Base-by-base conservation (phyloP, 192 early-diverging fungal species). In the Backusella australiensis region DNA sequence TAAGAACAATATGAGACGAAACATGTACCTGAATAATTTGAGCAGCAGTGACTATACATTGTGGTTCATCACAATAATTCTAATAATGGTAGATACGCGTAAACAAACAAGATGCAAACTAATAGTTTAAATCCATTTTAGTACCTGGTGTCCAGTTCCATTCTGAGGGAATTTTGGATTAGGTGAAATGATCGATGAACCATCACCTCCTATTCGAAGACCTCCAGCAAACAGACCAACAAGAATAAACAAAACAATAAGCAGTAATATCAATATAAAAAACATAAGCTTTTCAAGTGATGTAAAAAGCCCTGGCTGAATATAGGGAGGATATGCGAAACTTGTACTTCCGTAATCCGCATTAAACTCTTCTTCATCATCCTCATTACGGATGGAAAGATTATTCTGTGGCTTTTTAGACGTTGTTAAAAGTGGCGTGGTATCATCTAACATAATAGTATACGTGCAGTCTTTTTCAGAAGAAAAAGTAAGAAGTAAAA, bases 11-110 rank as follows among this genome's bases (percentile, higher is more conserved):
- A 29, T 9, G 9, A 29, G n/a, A 63, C 23, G 3, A 63, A 63
- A 63, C 0, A 4, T 26, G 23, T 78, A 78, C 77, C 44, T 71
- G 59, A 52, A 93, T 74, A 66, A 93, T 88, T 34, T 84, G 75
- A 7, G 86, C 86, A 23, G 91, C 88, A 1, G 87, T 84, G 6
- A 90, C 79, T 17, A 91, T 85, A 77, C 91, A 93, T 34, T 92
- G 85, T 5, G 83, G 83, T 26, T 84, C 83, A 4, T 77, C 78
- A 73, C 91, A 92, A 2, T 82, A 75, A 9, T 32, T 34, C 36
- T 77, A 49, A 7, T 21, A 32, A 42, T 44, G 19, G 6, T 6
- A 19, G 26, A 38, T 39, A 21, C 23, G 6, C 23, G 53, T 77
- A 26, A 52, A 29, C 9, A 67, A 7, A 46, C 23, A 35, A 59